Conservation (phyloP, 1,284 basidiomycete species). For the Cryptococcus wingfieldii region DNA sequence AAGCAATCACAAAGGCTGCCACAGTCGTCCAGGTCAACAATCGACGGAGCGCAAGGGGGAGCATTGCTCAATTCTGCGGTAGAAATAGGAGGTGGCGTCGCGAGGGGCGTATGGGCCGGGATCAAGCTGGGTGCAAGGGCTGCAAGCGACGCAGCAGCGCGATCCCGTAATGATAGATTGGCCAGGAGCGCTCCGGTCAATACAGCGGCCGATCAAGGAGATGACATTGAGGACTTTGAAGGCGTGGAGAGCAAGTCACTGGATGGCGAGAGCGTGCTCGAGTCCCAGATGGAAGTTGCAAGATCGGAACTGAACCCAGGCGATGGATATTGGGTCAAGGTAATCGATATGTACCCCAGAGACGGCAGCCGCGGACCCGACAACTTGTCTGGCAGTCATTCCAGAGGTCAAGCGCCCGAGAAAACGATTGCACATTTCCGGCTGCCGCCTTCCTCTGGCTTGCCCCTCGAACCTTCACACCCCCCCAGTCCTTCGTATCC, state of each 20-base stretch:
- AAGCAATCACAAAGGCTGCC: neutral
- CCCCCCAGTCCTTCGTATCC: neutral
- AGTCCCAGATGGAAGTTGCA: neutral
- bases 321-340: conserved; percentile 38
- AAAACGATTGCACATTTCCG: conserved; percentile 40
- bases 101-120: conserved; percentile 44
- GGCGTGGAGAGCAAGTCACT: conserved; percentile 14
- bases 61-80: conserved; percentile 37
- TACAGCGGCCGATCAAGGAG: conserved; percentile 12
- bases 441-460: conserved; percentile 23
- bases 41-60: conserved; percentile 10
- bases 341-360: conserved; percentile 34
- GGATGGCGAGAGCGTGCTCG: conserved; percentile 18
- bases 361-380: neutral
- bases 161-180: conserved; percentile 24
- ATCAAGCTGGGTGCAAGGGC: conserved; percentile 41
- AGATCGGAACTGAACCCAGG: neutral
- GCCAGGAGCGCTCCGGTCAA: conserved; percentile 37
- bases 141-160: conserved; percentile 29
- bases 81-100: conserved; percentile 43
- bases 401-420: no score
- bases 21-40: neutral
- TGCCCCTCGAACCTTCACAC: conserved; percentile 8
- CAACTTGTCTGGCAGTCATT: no score
- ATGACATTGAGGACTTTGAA: conserved; percentile 11